Base-by-base conservation (phyloP, 148 eudicot species). In the Fagopyrum tataricum region DNA sequence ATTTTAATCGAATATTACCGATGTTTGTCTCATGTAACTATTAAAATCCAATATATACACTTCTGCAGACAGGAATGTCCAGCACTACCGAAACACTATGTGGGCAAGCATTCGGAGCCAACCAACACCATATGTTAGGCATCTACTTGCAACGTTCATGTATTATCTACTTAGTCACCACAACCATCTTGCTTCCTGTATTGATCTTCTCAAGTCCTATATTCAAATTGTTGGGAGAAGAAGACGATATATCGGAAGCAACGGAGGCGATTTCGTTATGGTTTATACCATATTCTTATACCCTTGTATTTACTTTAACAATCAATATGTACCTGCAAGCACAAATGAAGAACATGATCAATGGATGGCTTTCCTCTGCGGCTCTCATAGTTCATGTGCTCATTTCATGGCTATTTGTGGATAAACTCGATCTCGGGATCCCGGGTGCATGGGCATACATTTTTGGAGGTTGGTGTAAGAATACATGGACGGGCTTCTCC, bases 61-160 rank as follows among this genome's bases (percentile, higher is more conserved):
- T 23, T 4, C 3, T 59, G 6, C 51, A 76, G 78, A n/a, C 70
- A 58, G 78, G 78, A 76, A 76, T 76, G 78, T 68, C 78, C 13
- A 70, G 68, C 42, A 73, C 78, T 69, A 76, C 78, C 18, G 78
- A 76, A 76, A 76, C 78, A 4, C 73, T 76, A 5, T 76, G 73
- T 52, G 78, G 78, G 11, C 78, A 76, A 76, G 74, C 78, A 4
- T 76, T 76, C 59, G 78, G 78, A 44, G 78, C 78, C 5, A 55
- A 31, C 37, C 78, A 76, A 13, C 55, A 69, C 69, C 78, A 76
- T 26, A 76, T 68, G 78, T 23, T 76, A 74, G 78, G 73, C 23
- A 76, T 76, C 41, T 76, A 76, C 73, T 49, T 76, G 69, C 78
- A 76, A 76, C 26, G 78, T 11, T 76, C 78, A 15, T 76, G 78